Evolutionary conservation across 176 grass and related monocot species (phyloP).

Genomic region (Tuctoria greenei): DNA sequence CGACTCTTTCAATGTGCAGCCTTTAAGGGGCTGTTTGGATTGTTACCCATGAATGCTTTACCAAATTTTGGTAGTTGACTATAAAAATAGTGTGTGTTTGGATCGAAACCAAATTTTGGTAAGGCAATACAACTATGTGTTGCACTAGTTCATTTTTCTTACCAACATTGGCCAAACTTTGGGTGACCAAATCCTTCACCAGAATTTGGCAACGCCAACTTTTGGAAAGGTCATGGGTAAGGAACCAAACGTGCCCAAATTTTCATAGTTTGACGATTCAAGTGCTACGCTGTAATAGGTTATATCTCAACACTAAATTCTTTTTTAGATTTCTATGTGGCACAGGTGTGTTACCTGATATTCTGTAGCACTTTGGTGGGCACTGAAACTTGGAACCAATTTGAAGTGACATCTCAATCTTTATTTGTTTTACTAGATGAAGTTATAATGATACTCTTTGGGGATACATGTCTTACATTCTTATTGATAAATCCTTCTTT

Average conservation of each 20-base stretch:
- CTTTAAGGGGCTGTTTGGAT: too few relatives aligned
- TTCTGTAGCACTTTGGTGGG: not conserved
- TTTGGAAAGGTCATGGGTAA: too few relatives aligned
- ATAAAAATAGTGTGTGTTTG: too few relatives aligned
- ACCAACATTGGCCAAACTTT: too few relatives aligned
- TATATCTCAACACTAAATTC: not conserved
- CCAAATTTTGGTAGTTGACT: too few relatives aligned
- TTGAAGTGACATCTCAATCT: not conserved
- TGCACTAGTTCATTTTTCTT: too few relatives aligned
- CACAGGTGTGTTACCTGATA: not conserved
- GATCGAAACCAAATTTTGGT: too few relatives aligned
- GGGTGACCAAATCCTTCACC: too few relatives aligned
- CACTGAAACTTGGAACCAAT: not conserved
- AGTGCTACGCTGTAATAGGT: not conserved
- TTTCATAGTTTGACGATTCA: not conserved
- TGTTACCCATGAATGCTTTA: too few relatives aligned
- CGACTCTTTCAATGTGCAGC: not conserved
- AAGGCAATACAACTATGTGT: too few relatives aligned
- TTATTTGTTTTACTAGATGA: not conserved
- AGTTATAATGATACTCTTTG: not conserved
- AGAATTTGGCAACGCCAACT: too few relatives aligned
- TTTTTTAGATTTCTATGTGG: not conserved
- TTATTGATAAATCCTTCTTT: conserved; percentile 13
- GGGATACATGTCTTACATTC: not conserved
- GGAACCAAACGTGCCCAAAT: too few relatives aligned